Conservation (phyloP, 2,329 filamentous ascomycete genomes). For the Cladosporium oxysporum region DNA sequence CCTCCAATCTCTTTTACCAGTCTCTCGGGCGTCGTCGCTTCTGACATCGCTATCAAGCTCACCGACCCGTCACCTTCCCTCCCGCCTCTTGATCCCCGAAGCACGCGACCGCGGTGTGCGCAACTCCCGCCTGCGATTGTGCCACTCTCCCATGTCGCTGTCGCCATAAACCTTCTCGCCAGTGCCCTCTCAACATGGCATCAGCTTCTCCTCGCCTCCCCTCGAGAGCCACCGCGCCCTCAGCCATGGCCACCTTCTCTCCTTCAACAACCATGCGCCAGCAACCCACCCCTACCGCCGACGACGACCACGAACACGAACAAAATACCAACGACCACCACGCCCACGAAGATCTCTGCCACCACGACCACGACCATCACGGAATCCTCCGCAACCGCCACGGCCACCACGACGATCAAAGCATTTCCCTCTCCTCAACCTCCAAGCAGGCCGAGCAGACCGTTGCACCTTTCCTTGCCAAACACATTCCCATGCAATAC, state of each 20-base stretch:
- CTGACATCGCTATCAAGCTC: background rate
- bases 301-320: slow-evolving; percentile 21
- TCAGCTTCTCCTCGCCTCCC: slow-evolving; percentile 16
- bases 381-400: slow-evolving; percentile 30
- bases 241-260: slow-evolving; percentile 13
- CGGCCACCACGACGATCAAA: slow-evolving; percentile 31
- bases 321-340: slow-evolving; percentile 11
- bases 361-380: slow-evolving; percentile 36
- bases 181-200: slow-evolving; percentile 21
- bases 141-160: slow-evolving; percentile 19
- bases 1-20: background rate
- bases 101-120: slow-evolving; percentile 14
- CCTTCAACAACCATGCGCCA: slow-evolving; percentile 18
- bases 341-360: slow-evolving; percentile 33
- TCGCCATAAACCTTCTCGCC: slow-evolving; percentile 17
- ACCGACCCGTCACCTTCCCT: background rate
- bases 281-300: slow-evolving; percentile 27
- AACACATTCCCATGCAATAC: slow-evolving; percentile 88
- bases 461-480: slow-evolving; percentile 82
- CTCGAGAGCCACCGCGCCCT: slow-evolving; percentile 1
- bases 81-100: slow-evolving; percentile 1
- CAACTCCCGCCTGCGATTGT: background rate
- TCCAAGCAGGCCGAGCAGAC: slow-evolving; percentile 72
- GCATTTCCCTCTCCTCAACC: slow-evolving; percentile 46
- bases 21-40: background rate